Evolutionary conservation across 1,284 basidiomycete genomes (phyloP), one percentile per base, ranked within the genome.

Genomic region (Cryptococcus hybrid): DNA sequence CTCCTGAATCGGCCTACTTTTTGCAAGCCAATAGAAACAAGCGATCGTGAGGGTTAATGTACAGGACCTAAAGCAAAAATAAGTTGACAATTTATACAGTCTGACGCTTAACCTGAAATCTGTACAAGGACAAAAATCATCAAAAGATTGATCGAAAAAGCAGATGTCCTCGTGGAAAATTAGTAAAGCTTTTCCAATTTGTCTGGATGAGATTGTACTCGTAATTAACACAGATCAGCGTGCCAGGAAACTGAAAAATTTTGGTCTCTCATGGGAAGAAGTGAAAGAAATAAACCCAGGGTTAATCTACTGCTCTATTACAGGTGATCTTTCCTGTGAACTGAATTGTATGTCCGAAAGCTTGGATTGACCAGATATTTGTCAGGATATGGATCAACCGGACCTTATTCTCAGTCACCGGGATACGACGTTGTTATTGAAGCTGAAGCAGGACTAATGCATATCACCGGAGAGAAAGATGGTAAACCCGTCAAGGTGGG

Each of bases 361-460:
- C 24, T 24, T 24, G 24, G 24, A 39, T n/a, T n/a, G 42, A n/a
- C 37, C 48, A 48, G 12, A 35, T 45, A 37, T 42, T 37, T 15
- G 5, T 9, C 45, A 92, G 92, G 92, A 15, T 96, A 96, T 75
- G 94, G 93, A 0, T 92, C 96, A 67, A 93, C 90, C 0, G 93
- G 93, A 1, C 92, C 93, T 4, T 95, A 88, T 69, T 82, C 86
- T 47, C 81, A 85, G 59, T 85, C 87, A 40, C 88, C 92, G 11
- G 93, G 92, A 5, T 95, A 95, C 76, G 92, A 95, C 73, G 92
- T 94, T 35, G 84, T 91, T 38, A 89, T 93, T 43, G 90, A 93
- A 73, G 92, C 86, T 9, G 91, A 95, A 78, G 92, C 92, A 35
- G 92, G 92, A 11, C 78, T 95, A 51, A 94, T 95, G 91, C 91